Conservation (phyloP, 306 rosid genomes). For the Cucurbita maxima region DNA sequence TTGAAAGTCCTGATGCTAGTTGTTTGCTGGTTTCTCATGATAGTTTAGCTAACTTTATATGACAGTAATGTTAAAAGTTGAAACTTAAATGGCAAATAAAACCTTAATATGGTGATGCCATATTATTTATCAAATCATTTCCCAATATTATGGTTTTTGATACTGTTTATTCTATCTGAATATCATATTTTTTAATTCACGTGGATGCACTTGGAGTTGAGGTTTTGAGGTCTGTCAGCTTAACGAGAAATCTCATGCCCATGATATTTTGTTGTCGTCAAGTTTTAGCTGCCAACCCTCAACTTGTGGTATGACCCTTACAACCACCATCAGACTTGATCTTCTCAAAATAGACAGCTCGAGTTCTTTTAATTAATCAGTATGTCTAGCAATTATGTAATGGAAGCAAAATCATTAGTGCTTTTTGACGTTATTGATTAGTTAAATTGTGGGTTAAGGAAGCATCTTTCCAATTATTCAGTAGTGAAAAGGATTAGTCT, state of each 20-base stretch:
- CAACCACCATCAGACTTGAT: background rate
- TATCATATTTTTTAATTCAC: background rate
- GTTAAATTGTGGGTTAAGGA: background rate
- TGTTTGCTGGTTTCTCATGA: constrained; percentile 2
- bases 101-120: background rate
- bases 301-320: background rate
- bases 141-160: background rate
- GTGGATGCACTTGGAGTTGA: background rate
- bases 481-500: background rate
- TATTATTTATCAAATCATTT: background rate
- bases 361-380: background rate
- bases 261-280: background rate
- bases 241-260: background rate
- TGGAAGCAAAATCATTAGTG: background rate
- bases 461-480: background rate
- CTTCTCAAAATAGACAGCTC: background rate
- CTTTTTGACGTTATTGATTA: background rate
- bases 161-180: background rate
- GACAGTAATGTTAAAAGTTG: background rate
- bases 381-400: background rate
- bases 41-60: background rate
- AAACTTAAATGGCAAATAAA: background rate
- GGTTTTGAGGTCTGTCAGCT: background rate
- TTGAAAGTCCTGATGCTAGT: constrained; percentile 8
- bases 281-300: background rate